phyloP scores from a whole-genome alignment of 2,329 filamentous ascomycete genomes.

The Colletotrichum destructivum region DNA sequence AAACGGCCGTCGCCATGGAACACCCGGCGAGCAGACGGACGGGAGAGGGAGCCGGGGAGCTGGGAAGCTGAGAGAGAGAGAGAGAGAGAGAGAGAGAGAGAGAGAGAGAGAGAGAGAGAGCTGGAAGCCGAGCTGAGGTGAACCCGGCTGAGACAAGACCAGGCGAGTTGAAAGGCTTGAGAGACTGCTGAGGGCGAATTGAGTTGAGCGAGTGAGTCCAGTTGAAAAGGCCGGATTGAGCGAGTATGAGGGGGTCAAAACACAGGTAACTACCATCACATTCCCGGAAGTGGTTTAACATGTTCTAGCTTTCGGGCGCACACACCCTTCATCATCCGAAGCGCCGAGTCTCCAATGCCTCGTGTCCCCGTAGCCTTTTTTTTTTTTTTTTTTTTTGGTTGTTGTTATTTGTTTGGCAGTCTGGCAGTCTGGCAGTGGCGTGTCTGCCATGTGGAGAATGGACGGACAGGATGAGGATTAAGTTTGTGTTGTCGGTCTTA shows the following conservation, averaged over 20 bases:
- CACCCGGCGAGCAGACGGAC: not conserved
- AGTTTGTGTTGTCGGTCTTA: not conserved
- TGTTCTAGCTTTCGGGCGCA: not conserved
- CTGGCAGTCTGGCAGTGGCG: slow-evolving; percentile 14
- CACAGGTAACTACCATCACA: not conserved
- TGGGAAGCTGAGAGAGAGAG: not conserved
- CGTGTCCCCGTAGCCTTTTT: no score
- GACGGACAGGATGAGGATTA: not conserved
- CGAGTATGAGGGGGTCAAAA: not conserved
- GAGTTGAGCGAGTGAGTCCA: not conserved
- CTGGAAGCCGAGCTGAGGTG: no score
- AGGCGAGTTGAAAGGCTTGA: not conserved
- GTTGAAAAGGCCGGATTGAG: no score
- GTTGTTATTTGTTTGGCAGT: not conserved
- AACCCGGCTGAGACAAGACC: not conserved
- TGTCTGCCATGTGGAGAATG: slow-evolving; percentile 14
- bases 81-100: no score
- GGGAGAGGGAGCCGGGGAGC: not conserved
- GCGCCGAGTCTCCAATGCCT: not conserved
- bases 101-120: not conserved
- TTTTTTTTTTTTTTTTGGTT: no score
- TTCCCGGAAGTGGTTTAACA: not conserved
- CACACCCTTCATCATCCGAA: not conserved
- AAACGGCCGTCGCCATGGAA: slow-evolving; percentile 6
- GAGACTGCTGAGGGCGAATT: not conserved